Conservation (phyloP, 176 grass and related monocot genomes). For the Eleusine indica region DNA sequence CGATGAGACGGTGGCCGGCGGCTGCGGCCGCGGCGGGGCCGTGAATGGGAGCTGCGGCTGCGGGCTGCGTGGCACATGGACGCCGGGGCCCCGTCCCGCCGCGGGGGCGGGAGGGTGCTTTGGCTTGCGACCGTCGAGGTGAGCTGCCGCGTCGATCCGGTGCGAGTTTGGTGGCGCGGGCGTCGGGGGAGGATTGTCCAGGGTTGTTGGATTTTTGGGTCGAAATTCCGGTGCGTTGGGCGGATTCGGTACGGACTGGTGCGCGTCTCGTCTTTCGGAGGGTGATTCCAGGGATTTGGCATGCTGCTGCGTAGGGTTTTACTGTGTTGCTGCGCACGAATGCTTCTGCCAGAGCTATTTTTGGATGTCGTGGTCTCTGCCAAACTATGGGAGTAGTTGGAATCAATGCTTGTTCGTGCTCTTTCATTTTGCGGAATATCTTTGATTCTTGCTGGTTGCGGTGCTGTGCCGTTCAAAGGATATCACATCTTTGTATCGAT, state of each 20-base stretch:
- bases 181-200: background rate
- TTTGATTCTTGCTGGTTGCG: background rate
- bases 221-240: background rate
- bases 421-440: background rate
- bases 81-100: slow-evolving; percentile 24
- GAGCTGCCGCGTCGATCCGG: slow-evolving; percentile 47
- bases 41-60: slow-evolving; percentile 60
- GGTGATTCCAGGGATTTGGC: slow-evolving; percentile 22
- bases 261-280: background rate
- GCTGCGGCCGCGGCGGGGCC: slow-evolving; percentile 29
- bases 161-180: background rate
- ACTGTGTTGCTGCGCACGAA: background rate
- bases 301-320: slow-evolving; percentile 37
- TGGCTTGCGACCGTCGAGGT: slow-evolving; percentile 49
- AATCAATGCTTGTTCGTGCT: background rate
- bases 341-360: slow-evolving; percentile 22
- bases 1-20: slow-evolving; percentile 28
- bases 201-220: slow-evolving; percentile 26
- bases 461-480: background rate
- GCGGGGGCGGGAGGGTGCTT: slow-evolving; percentile 45
- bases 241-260: slow-evolving; percentile 6
- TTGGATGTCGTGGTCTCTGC: slow-evolving; percentile 1
- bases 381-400: slow-evolving; percentile 19
- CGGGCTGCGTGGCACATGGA: slow-evolving; percentile 47
- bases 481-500: background rate